Base-by-base conservation (phyloP, 2,329 filamentous ascomycete species). In the Thelonectria discophora region DNA sequence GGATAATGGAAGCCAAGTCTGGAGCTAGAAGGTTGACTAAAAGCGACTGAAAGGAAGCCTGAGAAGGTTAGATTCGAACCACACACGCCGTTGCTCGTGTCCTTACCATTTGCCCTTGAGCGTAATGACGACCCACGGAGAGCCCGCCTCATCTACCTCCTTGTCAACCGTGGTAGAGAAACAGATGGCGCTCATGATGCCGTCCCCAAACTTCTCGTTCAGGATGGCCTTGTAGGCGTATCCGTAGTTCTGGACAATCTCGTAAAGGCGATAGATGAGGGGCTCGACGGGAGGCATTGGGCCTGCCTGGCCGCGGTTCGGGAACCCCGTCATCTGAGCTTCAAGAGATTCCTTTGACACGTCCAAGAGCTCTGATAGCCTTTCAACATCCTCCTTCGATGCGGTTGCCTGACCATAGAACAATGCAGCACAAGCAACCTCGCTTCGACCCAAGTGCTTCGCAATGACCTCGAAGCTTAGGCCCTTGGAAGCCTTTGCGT, bases 201-300 rank as follows among this genome's bases (percentile, higher is more conserved):
- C 94, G 74, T 94, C 91, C 0, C 91, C 91, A 74, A 93, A 93
- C 83, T 97, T 97, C 85, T 98, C 94, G 70, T 98, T 97, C 77
- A 97, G 76, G 5, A 98, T 86, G 1, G 93, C 94, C 84, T 97
- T 97, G 80, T 96, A 97, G 1, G 94, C 92, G 76, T 97, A 96
- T 1, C 94, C 94, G 73, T 97, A 97, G 77, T 97, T 98, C 81
- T 97, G 94, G 64, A 98, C 90, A 74, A 97, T 91, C 83, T 98
- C 94, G 76, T 93, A 97, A 62, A 97, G 77, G 2, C 94, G 84
- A 77, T 98, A 98, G 74, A 97, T 94, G 69, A 77, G 73, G 20
- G 77, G 78, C 45, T 78, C 76, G 18, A 69, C 66, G 5, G 76
- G 76, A 12, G 76, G 76, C 76, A 78, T 78, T 5, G 72, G 73